Percentiles rank a stretch among this genome's conserved stretches.
phyloP scores from a whole-genome alignment of 345 rosid genomes.

The Excoecaria agallocha region DNA sequence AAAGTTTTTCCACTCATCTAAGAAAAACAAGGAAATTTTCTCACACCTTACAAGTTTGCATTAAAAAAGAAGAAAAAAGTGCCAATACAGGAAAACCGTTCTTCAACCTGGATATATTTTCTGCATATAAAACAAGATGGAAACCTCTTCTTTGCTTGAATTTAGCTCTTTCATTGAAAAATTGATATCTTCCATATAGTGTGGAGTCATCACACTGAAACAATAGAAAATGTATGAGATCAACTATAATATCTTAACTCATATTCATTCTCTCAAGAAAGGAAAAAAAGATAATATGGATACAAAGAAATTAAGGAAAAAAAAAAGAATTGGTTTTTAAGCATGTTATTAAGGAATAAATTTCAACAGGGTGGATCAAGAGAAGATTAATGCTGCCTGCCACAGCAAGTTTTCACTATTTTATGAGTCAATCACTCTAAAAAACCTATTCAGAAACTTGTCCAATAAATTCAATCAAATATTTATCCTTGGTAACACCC shows the following conservation, averaged over 20 bases:
- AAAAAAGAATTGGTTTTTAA: background rate
- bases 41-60: slow-evolving; percentile 10
- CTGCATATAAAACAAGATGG: slow-evolving; percentile 85
- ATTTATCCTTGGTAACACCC: background rate
- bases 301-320: background rate
- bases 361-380: background rate
- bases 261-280: background rate
- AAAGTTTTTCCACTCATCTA: slow-evolving; percentile 95
- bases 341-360: background rate
- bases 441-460: background rate
- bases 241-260: slow-evolving; percentile 10
- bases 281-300: background rate
- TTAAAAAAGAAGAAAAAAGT: background rate
- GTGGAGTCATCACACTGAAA: slow-evolving; percentile 85
- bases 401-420: slow-evolving; percentile 1
- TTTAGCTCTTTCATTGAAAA: slow-evolving; percentile 69
- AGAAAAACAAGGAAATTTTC: slow-evolving; percentile 13
- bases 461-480: background rate
- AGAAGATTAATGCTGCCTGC: background rate
- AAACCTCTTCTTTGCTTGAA: slow-evolving; percentile 62
- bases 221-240: slow-evolving; percentile 23
- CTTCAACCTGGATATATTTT: slow-evolving; percentile 74
- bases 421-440: background rate
- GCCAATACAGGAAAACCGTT: background rate
- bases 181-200: slow-evolving; percentile 79